Evolutionary conservation across 345 rosid species (phyloP).

Genomic region (Mercurialis annua): DNA sequence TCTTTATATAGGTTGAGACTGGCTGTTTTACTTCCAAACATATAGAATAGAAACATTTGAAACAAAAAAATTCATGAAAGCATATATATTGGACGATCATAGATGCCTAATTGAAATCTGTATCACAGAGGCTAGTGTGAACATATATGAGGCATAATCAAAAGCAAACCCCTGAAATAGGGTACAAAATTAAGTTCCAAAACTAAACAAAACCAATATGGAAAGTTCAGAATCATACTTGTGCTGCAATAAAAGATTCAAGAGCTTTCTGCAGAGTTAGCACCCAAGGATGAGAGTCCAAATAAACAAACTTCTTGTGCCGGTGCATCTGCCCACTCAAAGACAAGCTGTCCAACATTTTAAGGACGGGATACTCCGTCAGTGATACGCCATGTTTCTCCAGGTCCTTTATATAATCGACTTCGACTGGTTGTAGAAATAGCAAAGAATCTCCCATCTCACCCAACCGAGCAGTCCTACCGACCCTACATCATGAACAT

Average conservation of each 20-base stretch:
- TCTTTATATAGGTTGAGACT: not conserved
- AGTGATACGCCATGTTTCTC: conserved; percentile 85
- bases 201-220: not conserved
- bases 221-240: conserved; percentile 55
- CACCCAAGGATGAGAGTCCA: conserved; percentile 82
- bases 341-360: conserved; percentile 69
- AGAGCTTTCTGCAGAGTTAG: conserved; percentile 70
- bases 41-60: not conserved
- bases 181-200: not conserved
- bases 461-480: conserved; percentile 92
- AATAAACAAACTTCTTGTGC: conserved; percentile 41
- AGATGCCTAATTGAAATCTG: not conserved
- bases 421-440: conserved; percentile 84
- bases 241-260: conserved; percentile 49
- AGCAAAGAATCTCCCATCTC: conserved; percentile 83
- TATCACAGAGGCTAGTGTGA: not conserved
- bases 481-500: conserved; percentile 63
- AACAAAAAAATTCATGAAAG: not conserved
- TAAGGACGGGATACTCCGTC: conserved; percentile 67
- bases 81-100: not conserved
- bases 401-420: conserved; percentile 72
- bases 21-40: not conserved
- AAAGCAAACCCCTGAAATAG: not conserved
- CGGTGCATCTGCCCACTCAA: conserved; percentile 42
- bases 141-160: not conserved